These are phyloP conservation scores for Apocynum venetum DNA, from an alignment of 257 asterid genomes.

Conservation along the genomic window DNA sequence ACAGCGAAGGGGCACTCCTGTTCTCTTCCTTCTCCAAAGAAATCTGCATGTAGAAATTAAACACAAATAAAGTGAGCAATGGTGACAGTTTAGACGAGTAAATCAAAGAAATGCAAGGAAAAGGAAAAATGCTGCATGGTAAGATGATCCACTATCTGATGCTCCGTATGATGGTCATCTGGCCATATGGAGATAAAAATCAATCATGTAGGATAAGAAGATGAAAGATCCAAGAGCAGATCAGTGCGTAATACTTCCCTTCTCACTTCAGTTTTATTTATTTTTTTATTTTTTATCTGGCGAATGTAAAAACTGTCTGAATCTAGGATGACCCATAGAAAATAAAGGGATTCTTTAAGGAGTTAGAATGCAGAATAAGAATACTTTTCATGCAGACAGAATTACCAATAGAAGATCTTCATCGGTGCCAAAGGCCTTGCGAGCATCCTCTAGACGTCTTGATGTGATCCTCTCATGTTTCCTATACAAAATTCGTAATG, in stretches of 20 bases:
- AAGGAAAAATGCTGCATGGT: too few relatives aligned
- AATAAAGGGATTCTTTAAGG: background rate
- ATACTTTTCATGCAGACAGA: background rate
- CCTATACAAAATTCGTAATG: conserved; percentile 36
- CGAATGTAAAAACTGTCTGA: background rate
- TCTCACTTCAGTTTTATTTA: too few relatives aligned
- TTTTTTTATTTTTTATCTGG: too few relatives aligned
- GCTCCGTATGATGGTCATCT: background rate
- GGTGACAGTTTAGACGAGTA: background rate
- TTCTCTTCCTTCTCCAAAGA: conserved; percentile 38
- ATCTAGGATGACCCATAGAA: background rate
- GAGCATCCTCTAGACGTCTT: conserved; percentile 73
- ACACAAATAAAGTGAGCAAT: background rate
- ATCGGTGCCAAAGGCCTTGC: conserved; percentile 91
- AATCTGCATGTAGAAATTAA: conserved; percentile 34
- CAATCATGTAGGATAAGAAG: background rate
- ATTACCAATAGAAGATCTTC: conserved; percentile 94
- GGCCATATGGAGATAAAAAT: background rate
- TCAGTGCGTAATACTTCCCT: background rate
- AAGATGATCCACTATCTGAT: background rate
- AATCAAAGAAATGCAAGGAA: background rate
- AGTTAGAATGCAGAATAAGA: background rate
- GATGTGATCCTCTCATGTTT: conserved; percentile 62
- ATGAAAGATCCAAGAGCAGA: background rate
- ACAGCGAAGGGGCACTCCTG: conserved; percentile 16